These are phyloP conservation scores for Austroboletus rostrupii DNA, from an alignment of 1,284 basidiomycete species.

Conservation along the genomic window DNA sequence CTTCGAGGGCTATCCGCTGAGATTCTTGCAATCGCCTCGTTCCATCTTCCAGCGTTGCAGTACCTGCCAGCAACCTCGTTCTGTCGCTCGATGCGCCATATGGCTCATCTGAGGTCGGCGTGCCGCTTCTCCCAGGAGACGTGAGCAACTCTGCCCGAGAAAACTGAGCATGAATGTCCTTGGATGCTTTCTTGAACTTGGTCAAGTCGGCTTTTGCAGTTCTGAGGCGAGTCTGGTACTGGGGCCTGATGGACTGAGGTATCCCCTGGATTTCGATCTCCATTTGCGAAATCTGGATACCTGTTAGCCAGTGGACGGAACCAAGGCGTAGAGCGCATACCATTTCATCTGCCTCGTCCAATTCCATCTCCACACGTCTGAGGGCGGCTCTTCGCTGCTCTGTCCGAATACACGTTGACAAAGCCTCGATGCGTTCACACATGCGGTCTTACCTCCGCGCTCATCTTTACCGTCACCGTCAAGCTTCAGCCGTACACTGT, in stretches of 20 bases:
- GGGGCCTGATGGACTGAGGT: slow-evolving; percentile 75
- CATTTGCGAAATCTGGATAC: slow-evolving; percentile 89
- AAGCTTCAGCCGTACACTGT: slow-evolving; percentile 64
- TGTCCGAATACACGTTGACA: slow-evolving; percentile 28
- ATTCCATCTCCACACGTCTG: slow-evolving; percentile 87
- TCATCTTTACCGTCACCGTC: slow-evolving; percentile 57
- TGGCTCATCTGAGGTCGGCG: slow-evolving; percentile 73
- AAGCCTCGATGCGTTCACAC: not conserved
- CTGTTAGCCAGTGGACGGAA: slow-evolving; percentile 6
- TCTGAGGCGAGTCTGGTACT: slow-evolving; percentile 72
- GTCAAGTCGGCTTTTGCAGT: slow-evolving; percentile 70
- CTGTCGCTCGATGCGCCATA: slow-evolving; percentile 68
- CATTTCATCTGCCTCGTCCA: slow-evolving; percentile 99
- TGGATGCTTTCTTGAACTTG: slow-evolving; percentile 75
- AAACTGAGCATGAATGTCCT: slow-evolving; percentile 55
- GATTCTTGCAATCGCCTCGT: slow-evolving; percentile 83
- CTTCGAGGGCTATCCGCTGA: slow-evolving; percentile 91
- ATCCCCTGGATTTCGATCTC: slow-evolving; percentile 98
- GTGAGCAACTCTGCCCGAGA: slow-evolving; percentile 59
- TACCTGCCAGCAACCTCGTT: slow-evolving; percentile 75
- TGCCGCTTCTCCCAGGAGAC: slow-evolving; percentile 40
- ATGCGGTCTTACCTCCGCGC: slow-evolving; percentile 45
- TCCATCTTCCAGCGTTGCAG: slow-evolving; percentile 72
- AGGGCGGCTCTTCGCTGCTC: slow-evolving; percentile 84
- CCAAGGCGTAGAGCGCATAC: slow-evolving; percentile 37